These are phyloP conservation scores for Lolium perenne DNA, from an alignment of 176 grass and related monocot genomes.

Conservation along the genomic window DNA sequence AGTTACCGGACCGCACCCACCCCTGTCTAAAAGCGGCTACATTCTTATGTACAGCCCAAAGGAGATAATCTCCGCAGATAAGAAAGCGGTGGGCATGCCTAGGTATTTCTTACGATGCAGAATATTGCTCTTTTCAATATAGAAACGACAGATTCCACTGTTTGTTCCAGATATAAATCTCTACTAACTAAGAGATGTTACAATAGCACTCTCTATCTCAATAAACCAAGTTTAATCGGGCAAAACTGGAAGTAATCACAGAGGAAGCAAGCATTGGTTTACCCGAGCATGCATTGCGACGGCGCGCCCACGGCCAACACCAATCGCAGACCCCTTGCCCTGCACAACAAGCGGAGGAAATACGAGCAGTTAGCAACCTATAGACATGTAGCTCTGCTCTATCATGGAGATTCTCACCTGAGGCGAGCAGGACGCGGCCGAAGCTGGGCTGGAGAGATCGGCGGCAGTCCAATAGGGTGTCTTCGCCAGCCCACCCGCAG, in stretches of 20 bases:
- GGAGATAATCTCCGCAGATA: too few species aligned
- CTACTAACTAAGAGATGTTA: background rate
- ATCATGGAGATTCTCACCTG: too few species aligned
- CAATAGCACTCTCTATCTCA: background rate
- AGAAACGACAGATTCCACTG: too few species aligned
- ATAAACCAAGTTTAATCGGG: background rate
- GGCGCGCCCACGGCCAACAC: slow-evolving; percentile 67
- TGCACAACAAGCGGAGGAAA: slow-evolving; percentile 11
- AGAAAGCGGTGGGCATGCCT: background rate
- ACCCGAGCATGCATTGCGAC: slow-evolving; percentile 82
- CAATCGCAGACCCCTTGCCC: slow-evolving; percentile 71
- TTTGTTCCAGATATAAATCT: background rate
- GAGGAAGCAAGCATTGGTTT: background rate
- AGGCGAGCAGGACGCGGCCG: too few species aligned
- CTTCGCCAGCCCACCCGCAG: too few species aligned
- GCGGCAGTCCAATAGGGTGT: too few species aligned
- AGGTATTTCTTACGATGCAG: background rate
- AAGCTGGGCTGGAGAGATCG: too few species aligned
- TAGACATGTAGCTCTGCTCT: too few species aligned
- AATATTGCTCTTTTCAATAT: too few species aligned
- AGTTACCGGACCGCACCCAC: too few species aligned
- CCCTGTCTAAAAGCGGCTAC: too few species aligned
- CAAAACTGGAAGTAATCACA: background rate
- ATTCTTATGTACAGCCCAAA: background rate
- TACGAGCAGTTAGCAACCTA: background rate